Base-by-base conservation (phyloP, 768 basidiomycete species). In the Mycena vitilis region DNA sequence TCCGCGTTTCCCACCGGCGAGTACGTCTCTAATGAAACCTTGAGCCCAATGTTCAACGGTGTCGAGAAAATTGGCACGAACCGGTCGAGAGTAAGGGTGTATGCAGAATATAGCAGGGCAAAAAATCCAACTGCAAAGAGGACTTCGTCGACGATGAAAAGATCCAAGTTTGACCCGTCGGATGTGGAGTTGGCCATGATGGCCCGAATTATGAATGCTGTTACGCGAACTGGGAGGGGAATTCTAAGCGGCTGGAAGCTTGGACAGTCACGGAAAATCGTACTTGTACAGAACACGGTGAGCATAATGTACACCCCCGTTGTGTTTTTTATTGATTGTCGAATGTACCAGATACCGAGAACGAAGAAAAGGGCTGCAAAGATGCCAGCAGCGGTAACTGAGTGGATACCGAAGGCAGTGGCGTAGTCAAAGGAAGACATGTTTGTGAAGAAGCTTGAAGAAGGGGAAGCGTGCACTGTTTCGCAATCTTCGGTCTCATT, bases 181-280 rank as follows among this genome's bases (percentile, higher is more conserved):
- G 58, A n/a, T 7, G 16, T 51, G 4, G 56, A 59, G 45, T 20
- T 22, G 0, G 48, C 49, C 9, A 67, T 38, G 8, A 81, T 60
- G 4, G 81, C 81, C 5, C 84, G 81, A 3, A 84, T 75, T 0
- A 75, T 63, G 64, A 84, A 86, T 0, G 83, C 83, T 7, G 74
- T 69, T 2, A 82, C 60, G 38, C 84, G 82, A 47, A 85, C 84
- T 86, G 40, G 7, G 56, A 57, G 16, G n/a, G 2, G 37, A 5
- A 23, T 10, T 51, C 16, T 57, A 54, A 23, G 22, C 42, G 45
- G n/a, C 45, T 18, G 37, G 36, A 20, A 11, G 15, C 15, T n/a
- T 12, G 34, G 25, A 47, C 30, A 56, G 23, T 40, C 10, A 44
- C 4, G 18, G 36, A 57, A 55, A 42, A 1, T 75, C 84, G 65